Conservation (phyloP, 805 yeast genomes). For the Candida ortonii region DNA sequence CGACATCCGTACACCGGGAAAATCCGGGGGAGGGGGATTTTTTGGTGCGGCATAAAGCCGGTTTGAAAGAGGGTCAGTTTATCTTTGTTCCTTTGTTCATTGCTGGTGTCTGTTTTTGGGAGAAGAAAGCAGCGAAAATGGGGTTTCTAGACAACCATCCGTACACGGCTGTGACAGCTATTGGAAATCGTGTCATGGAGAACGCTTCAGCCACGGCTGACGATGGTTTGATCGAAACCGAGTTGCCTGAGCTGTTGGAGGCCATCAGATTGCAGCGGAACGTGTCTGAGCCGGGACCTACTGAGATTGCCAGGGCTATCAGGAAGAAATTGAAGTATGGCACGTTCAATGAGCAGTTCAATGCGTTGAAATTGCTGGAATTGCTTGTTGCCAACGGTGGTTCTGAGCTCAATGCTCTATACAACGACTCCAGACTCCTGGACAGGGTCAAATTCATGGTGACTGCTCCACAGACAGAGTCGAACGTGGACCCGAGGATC, state of each 20-base stretch:
- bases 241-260: slow-evolving; percentile 57
- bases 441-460: slow-evolving; percentile 57
- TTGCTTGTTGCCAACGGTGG: slow-evolving; percentile 56
- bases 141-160: slow-evolving; percentile 58
- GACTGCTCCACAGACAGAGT: slow-evolving; percentile 33
- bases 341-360: slow-evolving; percentile 54
- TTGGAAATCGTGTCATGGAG: slow-evolving; percentile 49
- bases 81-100: no score
- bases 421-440: slow-evolving; percentile 64
- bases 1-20: no score
- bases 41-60: no score
- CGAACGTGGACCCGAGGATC: slow-evolving; percentile 38
- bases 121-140: slow-evolving; percentile 35
- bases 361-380: slow-evolving; percentile 60
- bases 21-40: no score
- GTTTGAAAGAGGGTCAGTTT: no score
- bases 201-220: slow-evolving; percentile 42
- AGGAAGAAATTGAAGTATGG: slow-evolving; percentile 91
- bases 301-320: slow-evolving; percentile 88
- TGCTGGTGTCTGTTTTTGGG: no score
- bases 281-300: slow-evolving; percentile 38
- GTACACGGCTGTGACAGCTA: slow-evolving; percentile 68
- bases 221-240: slow-evolving; percentile 38
- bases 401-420: slow-evolving; percentile 43
- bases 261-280: slow-evolving; percentile 40